Percentiles rank a stretch among this genome's conserved stretches.
Conservation (phyloP, 768 basidiomycete genomes). For the Rhodosporidiobolus sp. region DNA sequence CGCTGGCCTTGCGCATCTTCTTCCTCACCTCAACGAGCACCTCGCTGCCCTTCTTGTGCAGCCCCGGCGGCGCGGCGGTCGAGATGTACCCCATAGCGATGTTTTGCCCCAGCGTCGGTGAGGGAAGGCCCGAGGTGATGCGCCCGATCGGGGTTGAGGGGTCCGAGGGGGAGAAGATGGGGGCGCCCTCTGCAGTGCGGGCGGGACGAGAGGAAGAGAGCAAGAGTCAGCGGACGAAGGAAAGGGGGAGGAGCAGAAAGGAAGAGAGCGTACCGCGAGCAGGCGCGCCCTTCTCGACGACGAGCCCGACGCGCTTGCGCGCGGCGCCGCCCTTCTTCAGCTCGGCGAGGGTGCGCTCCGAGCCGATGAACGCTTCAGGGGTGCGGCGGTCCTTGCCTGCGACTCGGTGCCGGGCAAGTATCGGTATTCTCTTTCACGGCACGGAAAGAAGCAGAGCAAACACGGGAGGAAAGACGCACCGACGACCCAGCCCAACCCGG, state of each 20-base stretch:
- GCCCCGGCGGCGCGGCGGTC: conserved; percentile 54
- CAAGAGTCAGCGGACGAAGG: background rate
- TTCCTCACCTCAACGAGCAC: conserved; percentile 79
- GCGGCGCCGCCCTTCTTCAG: conserved; percentile 70
- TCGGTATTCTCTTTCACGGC: too few species aligned
- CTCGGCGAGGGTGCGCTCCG: conserved; percentile 67
- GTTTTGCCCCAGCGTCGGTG: conserved; percentile 81
- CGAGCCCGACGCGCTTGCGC: conserved; percentile 69
- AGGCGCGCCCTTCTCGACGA: conserved; percentile 72
- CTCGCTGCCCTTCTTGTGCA: conserved; percentile 86
- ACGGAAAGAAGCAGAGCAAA: background rate
- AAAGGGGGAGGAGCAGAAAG: background rate
- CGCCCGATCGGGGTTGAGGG: conserved; percentile 53
- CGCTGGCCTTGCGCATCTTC: conserved; percentile 67
- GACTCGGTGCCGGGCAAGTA: too few species aligned
- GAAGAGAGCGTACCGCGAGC: conserved; percentile 65
- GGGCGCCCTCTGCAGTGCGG: conserved; percentile 27
- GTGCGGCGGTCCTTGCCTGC: conserved; percentile 78
- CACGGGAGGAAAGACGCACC: conserved; percentile 55
- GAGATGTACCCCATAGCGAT: conserved; percentile 93
- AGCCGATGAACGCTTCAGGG: conserved; percentile 67
- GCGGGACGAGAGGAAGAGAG: background rate
- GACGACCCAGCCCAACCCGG: conserved; percentile 87
- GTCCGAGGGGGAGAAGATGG: conserved; percentile 18
- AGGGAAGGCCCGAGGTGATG: conserved; percentile 93